Conservation (phyloP, 768 basidiomycete genomes). For the Lepiota venenata region DNA sequence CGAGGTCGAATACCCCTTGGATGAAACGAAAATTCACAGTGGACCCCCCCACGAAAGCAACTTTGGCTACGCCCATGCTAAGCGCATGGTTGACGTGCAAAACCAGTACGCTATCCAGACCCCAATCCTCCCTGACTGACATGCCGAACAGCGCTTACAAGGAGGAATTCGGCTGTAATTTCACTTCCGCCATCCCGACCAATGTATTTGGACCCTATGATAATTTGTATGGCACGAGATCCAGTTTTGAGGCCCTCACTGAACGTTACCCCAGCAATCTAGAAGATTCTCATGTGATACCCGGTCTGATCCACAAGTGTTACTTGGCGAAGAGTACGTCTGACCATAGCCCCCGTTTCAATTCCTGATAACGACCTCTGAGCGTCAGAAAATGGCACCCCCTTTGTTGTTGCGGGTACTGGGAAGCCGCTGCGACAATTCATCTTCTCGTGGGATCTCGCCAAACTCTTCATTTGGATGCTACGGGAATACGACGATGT, state of each 20-base stretch:
- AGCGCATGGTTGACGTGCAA: conserved; percentile 92
- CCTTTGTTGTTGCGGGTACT: conserved; percentile 85
- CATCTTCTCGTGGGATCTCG: conserved; percentile 95
- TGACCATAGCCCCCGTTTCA: background rate
- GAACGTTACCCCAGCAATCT: conserved; percentile 53
- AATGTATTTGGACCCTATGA: conserved; percentile 96
- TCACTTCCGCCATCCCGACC: conserved; percentile 95
- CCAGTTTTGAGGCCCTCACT: background rate
- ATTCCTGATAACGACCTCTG: background rate
- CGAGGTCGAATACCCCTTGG: conserved; percentile 89
- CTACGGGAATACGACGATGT: conserved; percentile 88
- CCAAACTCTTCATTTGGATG: conserved; percentile 93
- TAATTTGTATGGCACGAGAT: conserved; percentile 66
- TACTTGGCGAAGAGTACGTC: conserved; percentile 80
- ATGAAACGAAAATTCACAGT: conserved; percentile 88
- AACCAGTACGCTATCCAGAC: conserved; percentile 64
- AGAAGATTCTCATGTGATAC: conserved; percentile 91
- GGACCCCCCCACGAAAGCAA: conserved; percentile 94
- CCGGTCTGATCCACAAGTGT: conserved; percentile 91
- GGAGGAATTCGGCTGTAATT: conserved; percentile 92
- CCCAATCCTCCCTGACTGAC: background rate
- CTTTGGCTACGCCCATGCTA: conserved; percentile 96
- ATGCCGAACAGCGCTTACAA: conserved; percentile 74
- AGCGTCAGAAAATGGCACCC: conserved; percentile 66
- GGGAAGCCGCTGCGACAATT: conserved; percentile 96